Conservation (phyloP, 371 early-diverging fungal genomes). For the Mucor racemosus region DNA sequence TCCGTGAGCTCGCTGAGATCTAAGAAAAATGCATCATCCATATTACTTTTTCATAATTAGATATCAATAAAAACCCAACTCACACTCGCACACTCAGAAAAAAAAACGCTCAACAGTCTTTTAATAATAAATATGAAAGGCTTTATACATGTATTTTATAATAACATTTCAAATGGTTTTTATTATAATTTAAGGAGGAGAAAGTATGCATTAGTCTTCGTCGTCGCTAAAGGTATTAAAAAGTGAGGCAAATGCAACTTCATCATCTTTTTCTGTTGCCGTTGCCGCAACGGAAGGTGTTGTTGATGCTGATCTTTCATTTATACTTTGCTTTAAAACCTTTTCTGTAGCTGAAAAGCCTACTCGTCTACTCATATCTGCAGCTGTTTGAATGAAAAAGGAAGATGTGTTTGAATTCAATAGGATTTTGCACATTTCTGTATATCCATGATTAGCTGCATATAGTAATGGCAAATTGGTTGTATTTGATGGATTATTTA, state of each 20-base stretch:
- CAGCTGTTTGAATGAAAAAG: conserved; percentile 38
- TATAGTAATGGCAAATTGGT: conserved; percentile 49
- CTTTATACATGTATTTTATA: neutral
- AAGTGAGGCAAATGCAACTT: conserved; percentile 31
- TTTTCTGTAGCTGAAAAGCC: conserved; percentile 27
- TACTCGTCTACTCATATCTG: conserved; percentile 36
- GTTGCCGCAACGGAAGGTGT: neutral
- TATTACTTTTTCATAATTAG: conserved; percentile 9
- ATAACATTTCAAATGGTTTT: too few species aligned
- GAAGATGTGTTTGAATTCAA: conserved; percentile 36
- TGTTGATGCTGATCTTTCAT: conserved; percentile 5
- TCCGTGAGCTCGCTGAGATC: conserved; percentile 93
- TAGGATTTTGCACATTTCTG: conserved; percentile 47
- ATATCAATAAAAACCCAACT: conserved; percentile 19
- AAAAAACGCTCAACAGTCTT: neutral
- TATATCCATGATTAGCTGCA: conserved; percentile 56
- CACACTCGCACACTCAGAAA: conserved; percentile 3
- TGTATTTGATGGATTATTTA: conserved; percentile 12
- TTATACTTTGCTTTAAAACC: conserved; percentile 17
- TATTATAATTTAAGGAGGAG: neutral
- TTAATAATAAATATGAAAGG: neutral
- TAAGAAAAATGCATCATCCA: conserved; percentile 52
- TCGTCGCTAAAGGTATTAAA: conserved; percentile 49
- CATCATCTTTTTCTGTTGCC: conserved; percentile 15
- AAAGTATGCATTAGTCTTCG: conserved; percentile 19